These are phyloP conservation scores for Hyparrhenia diplandra DNA, from an alignment of 176 grass and related monocot species.

Conservation along the genomic window DNA sequence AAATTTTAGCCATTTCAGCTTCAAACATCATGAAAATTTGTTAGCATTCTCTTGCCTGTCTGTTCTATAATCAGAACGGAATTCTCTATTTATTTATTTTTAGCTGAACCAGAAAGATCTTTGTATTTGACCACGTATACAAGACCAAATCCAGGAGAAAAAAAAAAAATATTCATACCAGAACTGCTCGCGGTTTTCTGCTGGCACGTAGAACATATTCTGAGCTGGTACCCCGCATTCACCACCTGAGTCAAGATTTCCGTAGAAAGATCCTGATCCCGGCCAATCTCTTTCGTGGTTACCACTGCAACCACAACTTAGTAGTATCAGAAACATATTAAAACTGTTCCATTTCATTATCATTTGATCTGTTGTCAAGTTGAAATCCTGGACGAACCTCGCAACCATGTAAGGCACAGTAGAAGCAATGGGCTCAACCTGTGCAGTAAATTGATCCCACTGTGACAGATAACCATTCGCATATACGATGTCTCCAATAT, in stretches of 20 bases:
- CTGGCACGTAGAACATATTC: slow-evolving; percentile 91
- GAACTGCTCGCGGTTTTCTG: slow-evolving; percentile 77
- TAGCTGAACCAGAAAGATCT: too few species aligned
- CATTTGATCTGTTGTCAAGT: neutral
- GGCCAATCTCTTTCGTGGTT: slow-evolving; percentile 98
- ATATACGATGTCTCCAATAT: slow-evolving; percentile 80
- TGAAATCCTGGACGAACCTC: slow-evolving; percentile 40
- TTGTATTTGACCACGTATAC: too few species aligned
- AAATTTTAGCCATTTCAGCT: too few species aligned
- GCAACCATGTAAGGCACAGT: slow-evolving; percentile 85
- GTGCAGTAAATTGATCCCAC: slow-evolving; percentile 95
- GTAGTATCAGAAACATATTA: slow-evolving; percentile 17
- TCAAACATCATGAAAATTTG: too few species aligned
- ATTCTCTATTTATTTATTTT: too few species aligned
- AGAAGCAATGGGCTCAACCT: slow-evolving; percentile 80
- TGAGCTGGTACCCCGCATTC: slow-evolving; percentile 87
- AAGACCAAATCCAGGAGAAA: neutral
- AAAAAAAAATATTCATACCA: slow-evolving; percentile 53
- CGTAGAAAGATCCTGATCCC: slow-evolving; percentile 85
- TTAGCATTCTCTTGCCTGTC: too few species aligned
- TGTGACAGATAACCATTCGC: slow-evolving; percentile 93
- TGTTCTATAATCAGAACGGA: too few species aligned
- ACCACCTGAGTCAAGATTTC: slow-evolving; percentile 76
- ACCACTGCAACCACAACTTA: slow-evolving; percentile 51
- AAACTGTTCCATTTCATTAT: neutral